Conservation (phyloP, 805 yeast species). For the Komagataella phaffii region DNA sequence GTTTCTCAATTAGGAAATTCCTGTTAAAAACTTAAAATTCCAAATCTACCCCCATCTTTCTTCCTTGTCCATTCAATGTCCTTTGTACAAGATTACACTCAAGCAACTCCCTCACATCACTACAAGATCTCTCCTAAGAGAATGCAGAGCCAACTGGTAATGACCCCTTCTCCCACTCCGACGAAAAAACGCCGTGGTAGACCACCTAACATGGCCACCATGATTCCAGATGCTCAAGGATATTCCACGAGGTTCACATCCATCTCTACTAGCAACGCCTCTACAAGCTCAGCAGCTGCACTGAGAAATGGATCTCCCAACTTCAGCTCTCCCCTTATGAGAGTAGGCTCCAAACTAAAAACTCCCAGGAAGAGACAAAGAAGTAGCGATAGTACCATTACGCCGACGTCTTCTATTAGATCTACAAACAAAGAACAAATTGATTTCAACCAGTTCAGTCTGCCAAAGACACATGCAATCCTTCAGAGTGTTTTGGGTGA, state of each 20-base stretch:
- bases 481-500: not conserved
- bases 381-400: not conserved
- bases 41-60: not conserved
- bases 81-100: not conserved
- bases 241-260: conserved; percentile 1
- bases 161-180: not conserved
- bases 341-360: conserved; percentile 3
- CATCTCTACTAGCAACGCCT: conserved; percentile 4
- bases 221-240: not conserved
- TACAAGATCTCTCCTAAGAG: not conserved
- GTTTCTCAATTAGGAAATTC: not conserved
- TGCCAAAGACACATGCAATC: not conserved
- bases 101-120: not conserved
- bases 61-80: not conserved
- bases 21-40: not conserved
- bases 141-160: not conserved
- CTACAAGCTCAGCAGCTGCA: conserved; percentile 7
- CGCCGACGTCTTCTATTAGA: not conserved
- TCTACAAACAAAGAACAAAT: not conserved
- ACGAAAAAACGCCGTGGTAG: conserved; percentile 6
- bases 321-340: conserved; percentile 9
- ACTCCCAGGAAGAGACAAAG: not conserved
- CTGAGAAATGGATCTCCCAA: conserved; percentile 8
- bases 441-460: not conserved
- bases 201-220: conserved; percentile 5